Evolutionary conservation across 1,284 basidiomycete species (phyloP), one percentile per base, ranked within the genome.

Genomic region (Heterobasidion occidentale): DNA sequence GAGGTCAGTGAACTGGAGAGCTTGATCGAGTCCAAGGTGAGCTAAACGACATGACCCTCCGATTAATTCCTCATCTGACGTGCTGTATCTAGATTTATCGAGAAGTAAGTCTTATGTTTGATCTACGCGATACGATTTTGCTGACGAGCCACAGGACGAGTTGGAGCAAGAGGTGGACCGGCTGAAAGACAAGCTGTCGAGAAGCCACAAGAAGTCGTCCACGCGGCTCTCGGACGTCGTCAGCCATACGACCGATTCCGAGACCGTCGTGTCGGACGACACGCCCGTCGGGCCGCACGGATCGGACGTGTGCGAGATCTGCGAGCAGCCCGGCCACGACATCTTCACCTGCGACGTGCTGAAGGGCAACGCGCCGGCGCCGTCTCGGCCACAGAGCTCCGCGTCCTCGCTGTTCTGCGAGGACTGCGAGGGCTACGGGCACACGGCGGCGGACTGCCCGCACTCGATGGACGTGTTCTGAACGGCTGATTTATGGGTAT

Each of bases 1-100:
- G 92, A 96, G 71, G 90, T 96, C 53, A 83, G 86, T 53, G 92
- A 96, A 68, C 78, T 97, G 20, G 94, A 97, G 70, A 81, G 85
- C 56, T 76, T 97, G 48, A 85, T 96, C 42, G 94, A 97, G 70
- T 83, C 90, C 56, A 96, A 97, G 83, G 86, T 86, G 59, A 53
- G 73, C 36, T 34, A 53, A 55, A 9, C 9, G 33, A 35, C 12
- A 49, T 48, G 47, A 46, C 20, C 34, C 44, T 49, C 36, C 27
- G 27, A 27, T 27, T 27, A 27, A 5, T 27, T 27, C 27, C 27
- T 27, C 27, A 27, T 27, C 27, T n/a, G 46, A 35, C 7, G 35
- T 34, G 55, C 20, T 55, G 34, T 34, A 46, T 9, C 7, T 52
- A 90, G 86, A 96, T 96, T 62, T 95, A 95, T 69, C 85, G 87